Conservation (phyloP, 257 asterid species). For the Echium plantagineum region DNA sequence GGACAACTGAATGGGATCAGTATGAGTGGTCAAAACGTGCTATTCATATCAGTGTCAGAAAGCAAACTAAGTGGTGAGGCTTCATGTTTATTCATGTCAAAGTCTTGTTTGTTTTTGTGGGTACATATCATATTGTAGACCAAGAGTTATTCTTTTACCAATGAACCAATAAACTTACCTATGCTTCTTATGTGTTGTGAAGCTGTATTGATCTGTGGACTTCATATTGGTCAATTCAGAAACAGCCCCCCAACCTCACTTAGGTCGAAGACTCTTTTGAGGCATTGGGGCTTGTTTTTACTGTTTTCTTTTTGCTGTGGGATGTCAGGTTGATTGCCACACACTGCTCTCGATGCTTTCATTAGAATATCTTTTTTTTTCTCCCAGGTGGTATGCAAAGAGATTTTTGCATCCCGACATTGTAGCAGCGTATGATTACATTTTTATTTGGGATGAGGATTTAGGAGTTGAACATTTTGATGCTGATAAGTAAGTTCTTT, state of each 20-base stretch:
- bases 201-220: too few species aligned
- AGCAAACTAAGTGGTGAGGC: conserved; percentile 88
- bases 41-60: conserved; percentile 77
- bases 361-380: neutral
- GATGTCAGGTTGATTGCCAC: neutral
- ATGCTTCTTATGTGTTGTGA: too few species aligned
- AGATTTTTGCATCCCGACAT: conserved; percentile 96
- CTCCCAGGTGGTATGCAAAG: conserved; percentile 93
- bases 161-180: too few species aligned
- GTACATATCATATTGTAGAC: too few species aligned
- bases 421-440: conserved; percentile 91
- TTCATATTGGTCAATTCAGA: too few species aligned
- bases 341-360: neutral
- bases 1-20: conserved; percentile 89
- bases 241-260: too few species aligned
- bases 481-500: conserved; percentile 51
- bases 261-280: too few species aligned
- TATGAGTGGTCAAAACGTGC: conserved; percentile 94
- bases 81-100: neutral
- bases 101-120: too few species aligned
- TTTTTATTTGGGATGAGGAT: conserved; percentile 99
- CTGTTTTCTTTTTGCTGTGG: neutral
- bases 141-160: too few species aligned
- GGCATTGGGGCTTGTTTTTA: neutral
- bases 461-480: conserved; percentile 97